phyloP scores from a whole-genome alignment of 768 basidiomycete species.

The Termitomyces sp. region DNA sequence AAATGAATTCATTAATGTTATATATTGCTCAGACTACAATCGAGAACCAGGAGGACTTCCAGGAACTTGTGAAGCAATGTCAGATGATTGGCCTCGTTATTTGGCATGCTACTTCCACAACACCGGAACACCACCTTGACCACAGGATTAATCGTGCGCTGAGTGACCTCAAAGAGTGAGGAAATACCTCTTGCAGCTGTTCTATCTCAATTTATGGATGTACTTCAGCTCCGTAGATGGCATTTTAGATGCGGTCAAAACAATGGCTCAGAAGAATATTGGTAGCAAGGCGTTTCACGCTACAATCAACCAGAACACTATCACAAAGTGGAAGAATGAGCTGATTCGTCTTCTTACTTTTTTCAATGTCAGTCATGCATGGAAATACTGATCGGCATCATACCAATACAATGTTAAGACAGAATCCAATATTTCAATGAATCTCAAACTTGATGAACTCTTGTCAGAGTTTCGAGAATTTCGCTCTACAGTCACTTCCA shows the following conservation, averaged over 20 bases:
- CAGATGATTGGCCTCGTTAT: no score
- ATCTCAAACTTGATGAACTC: conserved; percentile 9
- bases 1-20: no score
- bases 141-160: no score
- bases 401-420: neutral
- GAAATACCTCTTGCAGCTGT: neutral
- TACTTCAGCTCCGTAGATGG: neutral
- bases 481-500: neutral
- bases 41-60: no score
- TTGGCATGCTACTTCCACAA: no score
- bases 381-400: no score
- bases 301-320: conserved; percentile 5
- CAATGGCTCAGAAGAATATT: neutral
- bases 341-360: conserved; percentile 1
- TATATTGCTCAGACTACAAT: no score
- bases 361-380: conserved; percentile 2
- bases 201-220: neutral
- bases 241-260: neutral
- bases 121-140: no score
- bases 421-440: conserved; percentile 6
- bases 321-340: conserved; percentile 3
- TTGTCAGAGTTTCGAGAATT: neutral
- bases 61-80: no score
- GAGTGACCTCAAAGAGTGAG: no score
- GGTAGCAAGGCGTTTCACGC: conserved; percentile 1